Conservation (phyloP, 306 rosid genomes). For the Castanea crenata region DNA sequence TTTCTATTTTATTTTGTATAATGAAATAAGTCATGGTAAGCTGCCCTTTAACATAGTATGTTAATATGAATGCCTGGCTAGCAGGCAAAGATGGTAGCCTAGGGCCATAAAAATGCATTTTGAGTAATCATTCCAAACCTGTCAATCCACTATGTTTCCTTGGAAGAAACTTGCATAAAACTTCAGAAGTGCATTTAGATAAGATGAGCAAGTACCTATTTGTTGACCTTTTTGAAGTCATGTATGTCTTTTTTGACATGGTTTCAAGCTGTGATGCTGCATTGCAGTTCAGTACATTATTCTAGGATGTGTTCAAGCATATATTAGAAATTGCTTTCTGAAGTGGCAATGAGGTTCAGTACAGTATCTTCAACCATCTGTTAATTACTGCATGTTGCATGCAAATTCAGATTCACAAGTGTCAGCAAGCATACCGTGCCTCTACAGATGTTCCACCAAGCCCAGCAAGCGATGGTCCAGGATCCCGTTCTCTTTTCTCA, state of each 20-base stretch:
- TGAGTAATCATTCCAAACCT: neutral
- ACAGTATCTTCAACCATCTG: neutral
- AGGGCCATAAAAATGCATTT: neutral
- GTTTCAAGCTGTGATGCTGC: too few relatives aligned
- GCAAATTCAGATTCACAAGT: conserved; percentile 71
- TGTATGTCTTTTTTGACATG: too few relatives aligned
- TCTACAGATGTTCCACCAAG: conserved; percentile 65
- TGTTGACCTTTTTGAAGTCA: too few relatives aligned
- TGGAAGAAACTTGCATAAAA: too few relatives aligned
- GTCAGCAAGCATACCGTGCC: conserved; percentile 82
- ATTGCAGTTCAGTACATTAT: too few relatives aligned
- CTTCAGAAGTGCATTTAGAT: too few relatives aligned
- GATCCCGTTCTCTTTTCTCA: conserved; percentile 80
- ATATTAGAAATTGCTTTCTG: neutral
- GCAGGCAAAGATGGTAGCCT: neutral
- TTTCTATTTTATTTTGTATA: neutral
- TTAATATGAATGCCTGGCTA: neutral
- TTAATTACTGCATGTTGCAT: conserved; percentile 22
- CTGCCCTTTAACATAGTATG: neutral
- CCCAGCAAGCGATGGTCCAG: conserved; percentile 64
- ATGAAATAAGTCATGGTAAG: neutral
- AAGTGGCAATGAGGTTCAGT: neutral
- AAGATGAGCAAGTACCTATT: too few relatives aligned
- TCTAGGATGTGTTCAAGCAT: too few relatives aligned
- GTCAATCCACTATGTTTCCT: too few relatives aligned